Base-by-base conservation (phyloP, 2,329 filamentous ascomycete species). In the Mycogone perniciosa region DNA sequence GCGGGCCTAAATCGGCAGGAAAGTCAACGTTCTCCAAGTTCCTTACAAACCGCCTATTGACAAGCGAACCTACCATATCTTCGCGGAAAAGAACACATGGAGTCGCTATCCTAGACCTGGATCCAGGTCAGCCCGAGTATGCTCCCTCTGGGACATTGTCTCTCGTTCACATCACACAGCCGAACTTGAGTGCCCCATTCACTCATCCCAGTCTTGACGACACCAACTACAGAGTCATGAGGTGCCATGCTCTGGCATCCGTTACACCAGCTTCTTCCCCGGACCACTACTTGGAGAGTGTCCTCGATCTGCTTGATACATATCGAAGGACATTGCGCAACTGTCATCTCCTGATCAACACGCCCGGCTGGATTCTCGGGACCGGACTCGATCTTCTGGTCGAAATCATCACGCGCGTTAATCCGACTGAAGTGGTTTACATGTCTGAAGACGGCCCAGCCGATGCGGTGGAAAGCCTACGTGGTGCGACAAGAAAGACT, bases 101-200 rank as follows among this genome's bases (percentile, higher is more conserved):
- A 11, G 71, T 85, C 29, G 76, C 74, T 49, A 71, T 86, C n/a
- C 74, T 93, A 6, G 88, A 93, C 58, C 73, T 92, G 7, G 88
- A 93, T 61, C 85, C 86, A 1, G 85, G 84, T 0, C 87, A 90
- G 60, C 86, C 88, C 3, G 88, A 91, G 61, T 90, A 86, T 62
- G 80, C 79, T 0, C 76, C 84, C 1, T 79, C 84, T 1, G 87
- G 88, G 0, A 82, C 85, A 10, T 62, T 92, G 20, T 87, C 86
- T 1, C 77, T 92, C 4, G 71, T 84, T 10, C 73, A 79, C 30
- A 67, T 90, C 8, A 72, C 70, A 1, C 67, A 74, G 31, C 80
- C 84, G 0, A 82, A 88, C 46, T 69, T 91, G 5, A 77, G 81
- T 0, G 79, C 85, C 1, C 75, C 85, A 0, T 91, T 88, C 60